phyloP scores from a whole-genome alignment of 805 yeast genomes.

The Starmerella scarabaei region DNA sequence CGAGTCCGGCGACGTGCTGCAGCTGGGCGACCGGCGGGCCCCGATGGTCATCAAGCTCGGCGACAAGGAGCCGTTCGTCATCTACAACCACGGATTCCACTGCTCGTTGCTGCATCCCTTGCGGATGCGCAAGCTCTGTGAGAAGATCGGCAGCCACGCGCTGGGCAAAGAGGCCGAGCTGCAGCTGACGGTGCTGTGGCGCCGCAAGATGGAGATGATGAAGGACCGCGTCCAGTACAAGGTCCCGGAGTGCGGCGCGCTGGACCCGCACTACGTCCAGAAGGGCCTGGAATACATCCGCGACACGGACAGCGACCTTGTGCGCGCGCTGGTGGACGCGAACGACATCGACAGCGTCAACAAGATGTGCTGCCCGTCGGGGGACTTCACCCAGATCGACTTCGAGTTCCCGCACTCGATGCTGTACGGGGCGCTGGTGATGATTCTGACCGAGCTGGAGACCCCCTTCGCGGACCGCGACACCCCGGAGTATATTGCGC shows the following conservation, averaged over 20 bases:
- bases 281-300: conserved; percentile 1
- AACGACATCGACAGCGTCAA: conserved; percentile 6
- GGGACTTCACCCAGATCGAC: conserved; percentile 5
- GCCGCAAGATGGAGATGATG: conserved; percentile 1
- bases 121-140: conserved; percentile 15
- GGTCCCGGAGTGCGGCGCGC: neutral
- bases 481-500: conserved; percentile 1
- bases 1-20: conserved; percentile 3
- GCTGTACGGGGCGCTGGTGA: conserved; percentile 6
- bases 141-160: conserved; percentile 11
- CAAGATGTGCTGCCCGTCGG: conserved; percentile 7
- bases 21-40: conserved; percentile 10
- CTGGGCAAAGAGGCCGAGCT: conserved; percentile 12
- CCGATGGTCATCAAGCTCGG: conserved; percentile 9
- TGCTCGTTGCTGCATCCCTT: conserved; percentile 10
- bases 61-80: conserved; percentile 9
- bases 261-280: conserved; percentile 9
- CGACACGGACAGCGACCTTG: neutral
- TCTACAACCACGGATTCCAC: conserved; percentile 17
- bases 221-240: neutral
- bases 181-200: conserved; percentile 10
- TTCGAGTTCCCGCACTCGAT: conserved; percentile 13
- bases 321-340: conserved; percentile 5
- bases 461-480: neutral
- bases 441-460: conserved; percentile 2